phyloP scores from a whole-genome alignment of 495 filamentous ascomycete species.

The Trichoderma asperelloides region DNA sequence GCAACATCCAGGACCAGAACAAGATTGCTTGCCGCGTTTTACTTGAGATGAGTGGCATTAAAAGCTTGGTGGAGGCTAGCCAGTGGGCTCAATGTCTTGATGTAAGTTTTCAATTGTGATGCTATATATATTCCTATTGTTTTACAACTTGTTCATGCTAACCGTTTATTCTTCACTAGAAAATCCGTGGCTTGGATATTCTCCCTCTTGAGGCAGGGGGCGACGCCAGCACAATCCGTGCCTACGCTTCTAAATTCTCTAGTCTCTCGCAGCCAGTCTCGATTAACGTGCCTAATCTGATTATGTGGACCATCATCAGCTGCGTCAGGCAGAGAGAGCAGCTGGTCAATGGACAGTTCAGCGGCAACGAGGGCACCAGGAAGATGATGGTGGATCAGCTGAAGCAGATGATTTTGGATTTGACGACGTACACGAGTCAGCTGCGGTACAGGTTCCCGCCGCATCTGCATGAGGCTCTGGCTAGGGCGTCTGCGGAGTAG shows the following conservation, averaged over 20 bases:
- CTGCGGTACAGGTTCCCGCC: slow-evolving; percentile 75
- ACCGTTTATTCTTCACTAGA: slow-evolving; percentile 36
- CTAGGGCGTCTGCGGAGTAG: slow-evolving; percentile 61
- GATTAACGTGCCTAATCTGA: slow-evolving; percentile 75
- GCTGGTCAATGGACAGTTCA: slow-evolving; percentile 56
- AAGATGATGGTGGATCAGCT: slow-evolving; percentile 57
- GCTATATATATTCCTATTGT: background rate
- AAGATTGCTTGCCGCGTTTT: slow-evolving; percentile 62
- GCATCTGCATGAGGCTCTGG: slow-evolving; percentile 70
- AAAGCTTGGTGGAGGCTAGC: slow-evolving; percentile 55
- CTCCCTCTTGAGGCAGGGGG: slow-evolving; percentile 67
- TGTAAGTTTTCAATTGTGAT: slow-evolving; percentile 47
- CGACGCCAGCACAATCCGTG: slow-evolving; percentile 63
- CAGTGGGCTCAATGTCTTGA: slow-evolving; percentile 73
- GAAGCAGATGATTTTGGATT: slow-evolving; percentile 68
- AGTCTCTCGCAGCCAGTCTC: slow-evolving; percentile 66
- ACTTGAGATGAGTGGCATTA: slow-evolving; percentile 69
- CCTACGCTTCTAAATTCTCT: slow-evolving; percentile 65
- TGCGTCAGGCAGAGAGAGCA: slow-evolving; percentile 66
- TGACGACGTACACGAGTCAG: slow-evolving; percentile 91
- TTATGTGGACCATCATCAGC: slow-evolving; percentile 86
- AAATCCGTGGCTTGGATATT: slow-evolving; percentile 61
- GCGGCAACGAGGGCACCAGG: slow-evolving; percentile 61
- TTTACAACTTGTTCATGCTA: background rate
- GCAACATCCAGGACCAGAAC: slow-evolving; percentile 56